Evolutionary conservation across 1,284 basidiomycete species (phyloP).

Genomic region (Tylopilus sp.): DNA sequence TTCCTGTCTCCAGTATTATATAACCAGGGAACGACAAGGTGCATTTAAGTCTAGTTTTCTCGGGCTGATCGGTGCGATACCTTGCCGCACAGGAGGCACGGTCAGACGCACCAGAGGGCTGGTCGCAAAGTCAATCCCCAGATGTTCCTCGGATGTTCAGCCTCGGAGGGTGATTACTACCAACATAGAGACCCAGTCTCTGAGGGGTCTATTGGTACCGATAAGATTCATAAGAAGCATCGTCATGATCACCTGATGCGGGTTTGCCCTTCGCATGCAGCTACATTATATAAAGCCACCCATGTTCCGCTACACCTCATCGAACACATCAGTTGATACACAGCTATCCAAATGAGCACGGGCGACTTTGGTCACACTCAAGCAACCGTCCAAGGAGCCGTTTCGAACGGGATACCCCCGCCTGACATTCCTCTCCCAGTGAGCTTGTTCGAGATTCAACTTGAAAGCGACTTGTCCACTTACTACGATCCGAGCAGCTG

Average conservation of each 20-base stretch:
- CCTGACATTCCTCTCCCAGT: constrained; percentile 47
- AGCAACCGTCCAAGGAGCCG: constrained; percentile 28
- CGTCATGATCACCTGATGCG: not conserved
- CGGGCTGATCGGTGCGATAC: too few species aligned
- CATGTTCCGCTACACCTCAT: not conserved
- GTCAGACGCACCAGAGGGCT: too few species aligned
- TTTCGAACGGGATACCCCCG: constrained; percentile 45
- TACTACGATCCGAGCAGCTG: constrained; percentile 44
- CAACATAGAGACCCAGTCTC: too few species aligned
- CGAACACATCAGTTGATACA: not conserved
- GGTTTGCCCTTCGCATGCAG: not conserved
- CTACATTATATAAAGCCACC: not conserved
- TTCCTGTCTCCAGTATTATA: too few species aligned
- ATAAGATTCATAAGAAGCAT: not conserved
- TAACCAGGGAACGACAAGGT: too few species aligned
- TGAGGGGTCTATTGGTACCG: too few species aligned
- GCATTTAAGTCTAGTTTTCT: too few species aligned
- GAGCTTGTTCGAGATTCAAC: constrained; percentile 8
- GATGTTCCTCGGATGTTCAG: too few species aligned
- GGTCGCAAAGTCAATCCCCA: too few species aligned
- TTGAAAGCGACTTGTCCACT: not conserved
- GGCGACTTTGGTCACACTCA: constrained; percentile 21
- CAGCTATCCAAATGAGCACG: not conserved
- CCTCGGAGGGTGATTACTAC: too few species aligned
- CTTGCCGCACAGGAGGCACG: too few species aligned